Evolutionary conservation across 2,329 filamentous ascomycete genomes (phyloP).

Genomic region (Pezizomycotina sp.): DNA sequence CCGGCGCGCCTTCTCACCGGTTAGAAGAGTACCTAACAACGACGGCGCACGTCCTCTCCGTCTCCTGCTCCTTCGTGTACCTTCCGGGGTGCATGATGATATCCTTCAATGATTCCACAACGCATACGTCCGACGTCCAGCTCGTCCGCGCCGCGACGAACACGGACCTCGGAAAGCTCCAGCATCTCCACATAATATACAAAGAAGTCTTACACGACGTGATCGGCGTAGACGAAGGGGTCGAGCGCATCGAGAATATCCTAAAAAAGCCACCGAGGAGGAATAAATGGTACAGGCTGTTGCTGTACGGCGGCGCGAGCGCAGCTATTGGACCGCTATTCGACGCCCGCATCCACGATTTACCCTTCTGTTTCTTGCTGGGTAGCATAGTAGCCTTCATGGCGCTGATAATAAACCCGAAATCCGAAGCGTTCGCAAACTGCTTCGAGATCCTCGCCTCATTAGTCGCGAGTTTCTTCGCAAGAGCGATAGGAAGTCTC

Average conservation of each 20-base stretch:
- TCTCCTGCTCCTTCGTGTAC: conserved; percentile 82
- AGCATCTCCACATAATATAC: conserved; percentile 61
- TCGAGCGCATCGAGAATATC: conserved; percentile 40
- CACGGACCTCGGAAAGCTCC: conserved; percentile 55
- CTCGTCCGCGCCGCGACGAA: conserved; percentile 54
- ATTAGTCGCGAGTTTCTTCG: conserved; percentile 50
- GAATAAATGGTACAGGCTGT: conserved; percentile 33
- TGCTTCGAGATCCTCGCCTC: conserved; percentile 49
- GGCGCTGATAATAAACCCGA: conserved; percentile 57
- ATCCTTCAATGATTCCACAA: conserved; percentile 61
- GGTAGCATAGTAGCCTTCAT: conserved; percentile 58
- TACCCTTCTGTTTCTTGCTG: conserved; percentile 60
- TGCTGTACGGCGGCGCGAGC: conserved; percentile 60
- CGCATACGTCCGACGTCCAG: conserved; percentile 66
- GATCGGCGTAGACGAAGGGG: conserved; percentile 55
- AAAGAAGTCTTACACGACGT: conserved; percentile 64
- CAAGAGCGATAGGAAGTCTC: conserved; percentile 55
- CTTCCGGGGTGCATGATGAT: conserved; percentile 88
- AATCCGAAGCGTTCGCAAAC: conserved; percentile 54
- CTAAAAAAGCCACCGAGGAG: conserved; percentile 12
- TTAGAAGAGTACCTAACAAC: conserved; percentile 60
- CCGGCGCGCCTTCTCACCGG: conserved; percentile 39
- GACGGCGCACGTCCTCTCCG: conserved; percentile 70
- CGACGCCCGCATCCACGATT: conserved; percentile 56
- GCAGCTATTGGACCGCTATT: conserved; percentile 68